phyloP scores from a whole-genome alignment of 179 eudicot genomes.

The Kewa caespitosa region DNA sequence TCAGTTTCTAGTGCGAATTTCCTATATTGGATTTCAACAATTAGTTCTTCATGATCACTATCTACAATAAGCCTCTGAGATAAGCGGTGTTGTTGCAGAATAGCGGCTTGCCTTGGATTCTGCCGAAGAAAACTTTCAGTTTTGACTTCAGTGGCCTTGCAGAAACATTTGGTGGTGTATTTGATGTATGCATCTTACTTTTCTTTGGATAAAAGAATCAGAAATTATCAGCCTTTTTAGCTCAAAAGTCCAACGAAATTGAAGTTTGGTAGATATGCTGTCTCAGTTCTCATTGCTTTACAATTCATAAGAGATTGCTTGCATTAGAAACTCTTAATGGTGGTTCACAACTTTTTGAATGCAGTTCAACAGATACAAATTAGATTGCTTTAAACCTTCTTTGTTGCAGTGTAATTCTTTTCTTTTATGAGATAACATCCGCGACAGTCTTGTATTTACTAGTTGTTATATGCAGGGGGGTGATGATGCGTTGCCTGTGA shows the following conservation, averaged over 20 bases:
- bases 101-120: slow-evolving; percentile 89
- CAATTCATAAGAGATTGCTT: slow-evolving; percentile 1
- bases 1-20: neutral
- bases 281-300: slow-evolving; percentile 3
- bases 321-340: neutral
- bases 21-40: neutral
- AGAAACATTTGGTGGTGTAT: slow-evolving; percentile 47
- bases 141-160: slow-evolving; percentile 61
- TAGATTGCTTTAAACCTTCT: no score
- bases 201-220: neutral
- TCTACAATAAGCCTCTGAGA: slow-evolving; percentile 20
- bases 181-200: slow-evolving; percentile 49
- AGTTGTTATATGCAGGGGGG: slow-evolving; percentile 52
- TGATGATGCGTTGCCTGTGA: slow-evolving; percentile 44
- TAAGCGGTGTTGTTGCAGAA: slow-evolving; percentile 60
- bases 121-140: slow-evolving; percentile 60
- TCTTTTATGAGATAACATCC: neutral
- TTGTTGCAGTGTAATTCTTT: neutral
- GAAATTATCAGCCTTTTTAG: neutral
- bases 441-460: no score
- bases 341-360: neutral
- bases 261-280: neutral
- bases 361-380: neutral
- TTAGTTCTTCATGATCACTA: neutral
- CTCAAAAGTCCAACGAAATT: neutral